Percentiles rank a stretch among this genome's conserved stretches.
Evolutionary conservation across 805 yeast genomes (phyloP).

Genomic region (Candida pseudofarinosa): DNA sequence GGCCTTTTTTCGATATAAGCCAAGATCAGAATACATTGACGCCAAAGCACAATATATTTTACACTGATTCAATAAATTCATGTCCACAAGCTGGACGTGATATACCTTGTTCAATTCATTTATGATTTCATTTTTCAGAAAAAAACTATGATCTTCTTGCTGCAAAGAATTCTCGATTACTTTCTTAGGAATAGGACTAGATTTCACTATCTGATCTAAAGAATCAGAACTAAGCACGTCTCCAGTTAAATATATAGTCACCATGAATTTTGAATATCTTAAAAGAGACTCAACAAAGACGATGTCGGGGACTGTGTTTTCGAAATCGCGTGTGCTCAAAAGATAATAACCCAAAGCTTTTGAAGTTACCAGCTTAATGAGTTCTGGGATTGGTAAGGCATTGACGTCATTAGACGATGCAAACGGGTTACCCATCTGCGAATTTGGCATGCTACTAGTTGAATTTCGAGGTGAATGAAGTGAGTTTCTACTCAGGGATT

Average conservation of each 20-base stretch:
- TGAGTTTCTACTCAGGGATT: slow-evolving; percentile 3
- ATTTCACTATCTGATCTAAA: slow-evolving; percentile 43
- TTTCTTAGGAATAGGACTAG: slow-evolving; percentile 17
- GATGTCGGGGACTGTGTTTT: slow-evolving; percentile 77
- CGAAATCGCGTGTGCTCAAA: slow-evolving; percentile 50
- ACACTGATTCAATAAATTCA: slow-evolving; percentile 50
- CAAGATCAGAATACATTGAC: slow-evolving; percentile 55
- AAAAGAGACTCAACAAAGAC: slow-evolving; percentile 71
- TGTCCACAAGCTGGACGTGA: slow-evolving; percentile 30
- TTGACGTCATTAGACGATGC: slow-evolving; percentile 21
- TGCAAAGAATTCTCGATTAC: background rate
- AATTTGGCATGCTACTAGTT: slow-evolving; percentile 21
- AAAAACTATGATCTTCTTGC: slow-evolving; percentile 6
- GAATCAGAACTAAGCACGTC: slow-evolving; percentile 34
- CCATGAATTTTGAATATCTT: slow-evolving; percentile 59
- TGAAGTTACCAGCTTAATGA: slow-evolving; percentile 25
- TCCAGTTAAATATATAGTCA: slow-evolving; percentile 46
- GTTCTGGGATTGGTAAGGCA: slow-evolving; percentile 26
- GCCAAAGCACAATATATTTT: slow-evolving; percentile 65
- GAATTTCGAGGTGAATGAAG: slow-evolving; percentile 33
- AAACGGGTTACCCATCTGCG: slow-evolving; percentile 12
- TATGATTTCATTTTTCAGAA: slow-evolving; percentile 39
- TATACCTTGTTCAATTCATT: slow-evolving; percentile 32
- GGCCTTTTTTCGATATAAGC: slow-evolving; percentile 62
- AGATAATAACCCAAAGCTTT: slow-evolving; percentile 29